These are phyloP conservation scores for Cercospora berteroae DNA, from an alignment of 2,329 filamentous ascomycete genomes.

Conservation along the genomic window DNA sequence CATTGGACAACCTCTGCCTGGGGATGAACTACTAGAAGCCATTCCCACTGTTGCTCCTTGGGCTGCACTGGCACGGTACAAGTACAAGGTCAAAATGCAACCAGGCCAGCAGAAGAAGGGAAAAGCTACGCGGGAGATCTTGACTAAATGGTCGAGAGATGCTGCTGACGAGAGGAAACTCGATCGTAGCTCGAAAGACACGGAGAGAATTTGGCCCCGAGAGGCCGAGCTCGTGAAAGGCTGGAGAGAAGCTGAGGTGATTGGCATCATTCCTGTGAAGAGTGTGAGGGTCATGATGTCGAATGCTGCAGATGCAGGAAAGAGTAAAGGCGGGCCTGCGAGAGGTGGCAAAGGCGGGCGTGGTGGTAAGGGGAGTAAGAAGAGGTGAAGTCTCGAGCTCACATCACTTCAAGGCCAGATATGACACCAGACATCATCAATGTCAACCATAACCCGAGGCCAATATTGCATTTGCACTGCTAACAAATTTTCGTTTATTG, in stretches of 20 bases:
- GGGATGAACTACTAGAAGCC: slow-evolving; percentile 74
- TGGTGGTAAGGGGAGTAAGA: slow-evolving; percentile 29
- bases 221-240: slow-evolving; percentile 82
- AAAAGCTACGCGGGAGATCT: slow-evolving; percentile 85
- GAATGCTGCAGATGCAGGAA: slow-evolving; percentile 42
- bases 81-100: slow-evolving; percentile 94
- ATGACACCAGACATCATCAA: neutral
- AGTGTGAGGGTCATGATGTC: slow-evolving; percentile 77
- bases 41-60: slow-evolving; percentile 64
- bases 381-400: neutral
- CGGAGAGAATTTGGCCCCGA: slow-evolving; percentile 76
- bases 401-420: neutral
- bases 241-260: slow-evolving; percentile 77
- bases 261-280: slow-evolving; percentile 75
- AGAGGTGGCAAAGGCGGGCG: slow-evolving; percentile 34
- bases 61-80: slow-evolving; percentile 66
- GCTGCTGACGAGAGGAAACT: slow-evolving; percentile 50
- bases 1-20: slow-evolving; percentile 72
- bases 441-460: neutral
- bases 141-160: slow-evolving; percentile 75
- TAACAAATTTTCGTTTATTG: neutral
- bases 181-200: slow-evolving; percentile 50
- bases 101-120: slow-evolving; percentile 89
- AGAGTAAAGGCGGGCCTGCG: slow-evolving; percentile 42
- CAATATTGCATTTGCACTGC: neutral